phyloP scores from a whole-genome alignment of 495 filamentous ascomycete genomes.

The Tetracladium setigerum region DNA sequence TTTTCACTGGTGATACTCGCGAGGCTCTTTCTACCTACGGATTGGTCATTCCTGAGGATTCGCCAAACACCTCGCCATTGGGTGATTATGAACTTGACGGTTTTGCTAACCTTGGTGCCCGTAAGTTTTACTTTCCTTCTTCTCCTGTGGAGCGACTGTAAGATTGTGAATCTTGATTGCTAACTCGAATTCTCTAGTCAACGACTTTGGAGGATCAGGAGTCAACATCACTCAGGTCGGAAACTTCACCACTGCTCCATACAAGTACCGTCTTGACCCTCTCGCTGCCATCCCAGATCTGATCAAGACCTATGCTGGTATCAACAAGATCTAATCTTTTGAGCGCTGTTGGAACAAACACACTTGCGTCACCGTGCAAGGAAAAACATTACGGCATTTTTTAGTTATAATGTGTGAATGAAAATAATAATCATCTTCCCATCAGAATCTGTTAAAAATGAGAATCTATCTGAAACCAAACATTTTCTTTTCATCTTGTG shows the following conservation, averaged over 20 bases:
- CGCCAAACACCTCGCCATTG: conserved; percentile 27
- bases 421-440: too few species aligned
- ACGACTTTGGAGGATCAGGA: conserved; percentile 30
- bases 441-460: too few species aligned
- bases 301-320: conserved; percentile 29
- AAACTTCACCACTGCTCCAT: conserved; percentile 30
- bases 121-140: too few species aligned
- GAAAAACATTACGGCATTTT: too few species aligned
- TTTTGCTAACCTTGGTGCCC: conserved; percentile 31
- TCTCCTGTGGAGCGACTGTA: too few species aligned
- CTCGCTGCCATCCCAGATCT: conserved; percentile 24
- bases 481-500: too few species aligned
- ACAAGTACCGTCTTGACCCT: conserved; percentile 29
- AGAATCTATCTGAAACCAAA: too few species aligned
- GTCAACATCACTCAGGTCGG: conserved; percentile 37
- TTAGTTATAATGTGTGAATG: too few species aligned
- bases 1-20: conserved; percentile 35
- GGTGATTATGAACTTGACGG: conserved; percentile 34
- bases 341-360: too few species aligned
- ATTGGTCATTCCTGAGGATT: conserved; percentile 36
- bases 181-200: conserved; percentile 13
- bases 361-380: too few species aligned
- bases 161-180: too few species aligned
- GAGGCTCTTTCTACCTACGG: conserved; percentile 39
- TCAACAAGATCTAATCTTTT: conserved; percentile 28